phyloP scores from a whole-genome alignment of 1,284 basidiomycete genomes.

The Cryptococcus sp. region DNA sequence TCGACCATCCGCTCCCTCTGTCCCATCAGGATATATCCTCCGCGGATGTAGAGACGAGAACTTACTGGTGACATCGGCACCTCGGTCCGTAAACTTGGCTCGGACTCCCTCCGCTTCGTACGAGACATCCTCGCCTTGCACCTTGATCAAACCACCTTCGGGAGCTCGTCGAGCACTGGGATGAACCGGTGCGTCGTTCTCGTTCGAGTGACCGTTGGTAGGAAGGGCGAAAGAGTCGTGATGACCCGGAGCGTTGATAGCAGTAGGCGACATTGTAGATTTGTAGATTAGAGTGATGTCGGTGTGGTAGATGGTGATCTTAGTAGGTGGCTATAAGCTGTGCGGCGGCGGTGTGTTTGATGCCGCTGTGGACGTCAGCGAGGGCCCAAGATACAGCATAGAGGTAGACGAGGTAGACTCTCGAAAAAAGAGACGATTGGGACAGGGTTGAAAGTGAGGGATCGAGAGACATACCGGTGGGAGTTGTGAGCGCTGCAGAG shows the following conservation, averaged over 20 bases:
- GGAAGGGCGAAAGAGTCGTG: constrained; percentile 51
- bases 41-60: constrained; percentile 5
- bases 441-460: background rate
- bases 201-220: constrained; percentile 60
- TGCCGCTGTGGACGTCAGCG: constrained; percentile 36
- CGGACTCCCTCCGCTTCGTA: constrained; percentile 76
- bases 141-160: constrained; percentile 56
- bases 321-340: constrained; percentile 36
- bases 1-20: constrained; percentile 58
- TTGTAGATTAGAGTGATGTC: constrained; percentile 9
- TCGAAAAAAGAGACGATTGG: too few species aligned
- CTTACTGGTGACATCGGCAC: constrained; percentile 59
- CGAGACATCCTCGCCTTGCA: constrained; percentile 73
- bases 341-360: constrained; percentile 47
- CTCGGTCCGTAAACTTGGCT: constrained; percentile 76
- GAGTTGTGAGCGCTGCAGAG: constrained; percentile 44
- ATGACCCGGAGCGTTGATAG: constrained; percentile 34
- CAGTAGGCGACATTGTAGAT: constrained; percentile 44
- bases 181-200: constrained; percentile 56
- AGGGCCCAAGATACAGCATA: background rate
- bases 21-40: too few species aligned
- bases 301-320: constrained; percentile 10
- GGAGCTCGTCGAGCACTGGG: constrained; percentile 76
- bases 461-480: constrained; percentile 27
- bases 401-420: background rate